Base-by-base conservation (phyloP, 306 rosid species). In the Vigna mungo region DNA sequence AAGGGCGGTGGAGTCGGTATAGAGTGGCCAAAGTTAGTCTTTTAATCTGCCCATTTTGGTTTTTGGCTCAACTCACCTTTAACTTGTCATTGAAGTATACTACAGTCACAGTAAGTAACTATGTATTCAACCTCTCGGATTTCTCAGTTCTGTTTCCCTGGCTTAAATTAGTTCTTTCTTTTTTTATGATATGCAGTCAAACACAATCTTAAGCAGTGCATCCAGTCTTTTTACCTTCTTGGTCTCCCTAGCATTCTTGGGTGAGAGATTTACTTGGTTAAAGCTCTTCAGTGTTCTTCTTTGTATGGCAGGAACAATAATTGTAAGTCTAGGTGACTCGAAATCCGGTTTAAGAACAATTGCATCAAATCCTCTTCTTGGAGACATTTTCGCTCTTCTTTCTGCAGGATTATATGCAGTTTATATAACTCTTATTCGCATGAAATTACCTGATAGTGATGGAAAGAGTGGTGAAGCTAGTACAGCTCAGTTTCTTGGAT, bases 401-500 rank as follows among this genome's bases (percentile, higher is more conserved):
- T 95, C 97, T 2, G 93, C 99, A 3, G 97, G 85, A 27, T 68
- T 95, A 2, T 95, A 95, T 87, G 94, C 99, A 10, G 89, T 81
- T 30, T 95, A 95, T 83, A 87, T 95, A 72, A 92, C 97, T 62
- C 96, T 95, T 47, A 95, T 95, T 78, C 97, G 99, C 83, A 90
- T 86, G 85, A 92, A 92, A 75, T 74, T 95, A 63, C 92, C 95
- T 4, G 96, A 91, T 46, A 93, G 86, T 59, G 95, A 95, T 76
- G 96, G 89, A 65, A 88, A 76, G 76, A 84, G 84, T 66, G 99
- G 97, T 21, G 88, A 72, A 46, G 94, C 91, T 23, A 95, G 99
- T 72, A 95, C 91, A 96, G 99, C 97, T 46, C 96, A 92, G 79
- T 95, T 95, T 81, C 91, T 95, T 65, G 99, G 97, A 76, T 95